Base-by-base conservation (phyloP, 768 basidiomycete genomes). In the Lactifluus hygrophoroides region DNA sequence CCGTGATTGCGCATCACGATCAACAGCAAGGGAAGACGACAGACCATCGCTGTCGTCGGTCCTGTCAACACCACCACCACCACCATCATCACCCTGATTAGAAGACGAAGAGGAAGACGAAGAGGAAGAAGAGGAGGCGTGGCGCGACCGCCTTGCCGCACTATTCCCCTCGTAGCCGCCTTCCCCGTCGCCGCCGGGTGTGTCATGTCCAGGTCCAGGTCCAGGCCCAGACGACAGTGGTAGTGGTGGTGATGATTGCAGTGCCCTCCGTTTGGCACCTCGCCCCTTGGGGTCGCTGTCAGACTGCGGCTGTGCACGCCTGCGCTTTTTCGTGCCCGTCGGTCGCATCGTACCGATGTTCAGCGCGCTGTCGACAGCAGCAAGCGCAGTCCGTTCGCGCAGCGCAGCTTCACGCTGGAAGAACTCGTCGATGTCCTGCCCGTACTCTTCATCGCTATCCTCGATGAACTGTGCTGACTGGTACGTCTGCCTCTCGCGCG, bases 381-480 rank as follows among this genome's bases (percentile, higher is more conserved):
- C 70, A 19, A 68, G 61, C 42, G 67, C 68, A 35, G 72, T 77
- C 69, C 75, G 78, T 67, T 81, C 80, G 47, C 88, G 77, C 66
- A 82, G 69, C 51, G 61, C 74, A 66, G 79, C 80, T 72, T 95
- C 94, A 66, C 77, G 80, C 70, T 78, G 85, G 57, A 93, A 81
- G 77, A 96, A 96, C 5, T 77, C 81, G 50, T 88, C 85, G 70
- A 92, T 86, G 67, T 88, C 85, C 16, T 80, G 88, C 57, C 82
- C 82, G 46, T 46, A 63, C 69, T 91, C 90, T 55, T 77, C 85
- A 66, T 96, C 94, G 61, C 89, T 91, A 72, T 96, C 93, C 67
- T 88, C 84, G 69, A 95, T 93, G 69, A 94, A 90, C 69, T 90
- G 86, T 10, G 90, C 91, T 7, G 87, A 90, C 70, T 92, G 93